These are phyloP conservation scores for Chaetomium cochliodes DNA, from an alignment of 495 filamentous ascomycete genomes.

Conservation along the genomic window DNA sequence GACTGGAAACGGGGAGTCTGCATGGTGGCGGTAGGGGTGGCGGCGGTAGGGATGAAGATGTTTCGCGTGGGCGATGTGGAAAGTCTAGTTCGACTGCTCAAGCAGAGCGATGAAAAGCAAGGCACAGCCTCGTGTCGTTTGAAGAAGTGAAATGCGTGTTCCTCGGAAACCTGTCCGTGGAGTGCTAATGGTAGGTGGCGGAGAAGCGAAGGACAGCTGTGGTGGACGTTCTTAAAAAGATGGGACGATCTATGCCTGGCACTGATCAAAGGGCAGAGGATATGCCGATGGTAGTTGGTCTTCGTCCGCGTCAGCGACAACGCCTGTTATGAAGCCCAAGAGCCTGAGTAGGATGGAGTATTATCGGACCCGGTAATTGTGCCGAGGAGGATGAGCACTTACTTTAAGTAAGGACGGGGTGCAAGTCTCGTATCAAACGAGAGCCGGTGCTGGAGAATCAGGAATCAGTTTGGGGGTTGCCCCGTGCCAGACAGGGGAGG, in stretches of 20 bases:
- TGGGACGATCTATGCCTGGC: constrained; percentile 40
- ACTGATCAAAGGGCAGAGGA: constrained; percentile 29
- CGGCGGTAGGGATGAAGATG: constrained; percentile 19
- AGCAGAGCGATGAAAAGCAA: constrained; percentile 22
- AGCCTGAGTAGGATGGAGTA: constrained; percentile 15
- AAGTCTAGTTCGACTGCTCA: constrained; percentile 9
- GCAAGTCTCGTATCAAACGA: constrained; percentile 14
- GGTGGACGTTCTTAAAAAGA: constrained; percentile 30
- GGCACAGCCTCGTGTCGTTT: constrained; percentile 39
- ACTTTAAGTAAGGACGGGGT: constrained; percentile 20
- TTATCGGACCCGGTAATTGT: not conserved
- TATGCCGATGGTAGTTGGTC: constrained; percentile 15
- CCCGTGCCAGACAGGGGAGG: constrained; percentile 19
- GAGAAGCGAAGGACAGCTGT: constrained; percentile 22
- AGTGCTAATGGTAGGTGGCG: constrained; percentile 29
- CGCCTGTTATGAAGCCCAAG: not conserved
- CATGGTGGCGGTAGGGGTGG: constrained; percentile 35
- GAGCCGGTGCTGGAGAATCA: not conserved
- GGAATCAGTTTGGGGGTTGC: constrained; percentile 6
- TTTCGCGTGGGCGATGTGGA: constrained; percentile 9
- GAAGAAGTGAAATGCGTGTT: constrained; percentile 28
- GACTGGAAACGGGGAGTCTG: constrained; percentile 50
- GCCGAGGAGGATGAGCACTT: constrained; percentile 8
- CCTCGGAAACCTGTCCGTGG: constrained; percentile 23
- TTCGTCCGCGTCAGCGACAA: constrained; percentile 20